Evolutionary conservation across 768 basidiomycete species (phyloP).

Genomic region (Cystobasidium onofrii): DNA sequence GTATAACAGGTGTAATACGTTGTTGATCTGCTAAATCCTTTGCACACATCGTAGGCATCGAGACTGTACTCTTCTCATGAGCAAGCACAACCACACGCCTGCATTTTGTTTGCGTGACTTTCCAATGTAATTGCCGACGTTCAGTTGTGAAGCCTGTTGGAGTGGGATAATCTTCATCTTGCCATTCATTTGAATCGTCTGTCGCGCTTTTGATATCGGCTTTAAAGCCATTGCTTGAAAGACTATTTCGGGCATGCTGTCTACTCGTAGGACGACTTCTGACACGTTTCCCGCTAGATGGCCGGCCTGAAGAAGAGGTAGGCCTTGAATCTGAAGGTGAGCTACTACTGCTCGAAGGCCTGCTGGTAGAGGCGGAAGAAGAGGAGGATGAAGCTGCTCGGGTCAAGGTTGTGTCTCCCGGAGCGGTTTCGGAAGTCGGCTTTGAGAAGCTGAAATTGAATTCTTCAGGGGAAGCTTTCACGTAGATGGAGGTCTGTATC

Average conservation of each 20-base stretch:
- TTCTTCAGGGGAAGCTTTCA: not conserved
- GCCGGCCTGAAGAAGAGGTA: not conserved
- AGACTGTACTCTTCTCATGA: not conserved
- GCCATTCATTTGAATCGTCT: not conserved
- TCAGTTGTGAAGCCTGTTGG: not conserved
- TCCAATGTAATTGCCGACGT: slow-evolving; percentile 14
- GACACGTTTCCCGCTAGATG: not conserved
- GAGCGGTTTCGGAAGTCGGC: not conserved
- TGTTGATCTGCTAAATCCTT: not conserved
- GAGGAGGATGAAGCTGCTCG: not conserved
- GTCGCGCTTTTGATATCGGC: not conserved
- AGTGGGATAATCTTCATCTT: not conserved
- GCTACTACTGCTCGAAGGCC: not conserved
- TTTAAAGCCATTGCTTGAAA: not conserved
- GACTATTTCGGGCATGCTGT: not conserved
- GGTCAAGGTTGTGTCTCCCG: not conserved
- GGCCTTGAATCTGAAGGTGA: not conserved
- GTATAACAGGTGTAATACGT: not conserved
- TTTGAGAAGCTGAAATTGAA: not conserved
- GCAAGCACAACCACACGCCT: slow-evolving; percentile 17
- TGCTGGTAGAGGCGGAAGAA: too few species aligned
- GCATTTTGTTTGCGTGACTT: not conserved
- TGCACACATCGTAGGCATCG: not conserved
- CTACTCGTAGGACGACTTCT: not conserved
- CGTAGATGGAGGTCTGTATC: not conserved